phyloP scores from a whole-genome alignment of 352 stramenopile genomes.

The Phytophthora aleatoria region DNA sequence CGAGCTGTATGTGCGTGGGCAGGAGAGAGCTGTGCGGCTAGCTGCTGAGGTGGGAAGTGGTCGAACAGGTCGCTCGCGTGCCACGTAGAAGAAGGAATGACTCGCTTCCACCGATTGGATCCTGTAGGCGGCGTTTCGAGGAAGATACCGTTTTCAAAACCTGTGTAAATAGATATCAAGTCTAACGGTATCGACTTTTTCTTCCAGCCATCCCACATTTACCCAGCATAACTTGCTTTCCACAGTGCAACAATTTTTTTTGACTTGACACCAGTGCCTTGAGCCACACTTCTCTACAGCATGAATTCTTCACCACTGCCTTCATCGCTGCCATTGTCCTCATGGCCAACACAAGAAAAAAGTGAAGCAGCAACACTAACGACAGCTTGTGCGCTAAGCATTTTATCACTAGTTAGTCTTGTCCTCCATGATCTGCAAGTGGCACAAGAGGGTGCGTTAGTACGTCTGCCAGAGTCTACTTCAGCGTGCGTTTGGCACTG shows the following conservation, averaged over 20 bases:
- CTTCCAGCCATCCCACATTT: not conserved
- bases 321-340: too few relatives aligned
- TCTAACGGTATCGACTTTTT: not conserved
- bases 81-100: slow-evolving; percentile 23
- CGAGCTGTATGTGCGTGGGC: not conserved
- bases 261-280: too few relatives aligned
- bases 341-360: too few relatives aligned
- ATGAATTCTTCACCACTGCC: too few relatives aligned
- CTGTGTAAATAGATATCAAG: not conserved
- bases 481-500: not conserved
- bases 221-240: too few relatives aligned
- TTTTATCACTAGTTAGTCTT: slow-evolving; percentile 16
- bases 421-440: slow-evolving; percentile 40
- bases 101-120: slow-evolving; percentile 21
- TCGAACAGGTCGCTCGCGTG: not conserved
- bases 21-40: not conserved
- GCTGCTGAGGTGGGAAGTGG: not conserved
- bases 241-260: too few relatives aligned
- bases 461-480: not conserved
- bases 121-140: slow-evolving; percentile 20
- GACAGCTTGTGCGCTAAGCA: too few relatives aligned
- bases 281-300: too few relatives aligned
- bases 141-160: slow-evolving; percentile 22
- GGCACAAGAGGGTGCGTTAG: slow-evolving; percentile 2
- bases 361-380: too few relatives aligned